Base-by-base conservation (phyloP, 208 protist genomes). In the Leishmania arabica region DNA sequence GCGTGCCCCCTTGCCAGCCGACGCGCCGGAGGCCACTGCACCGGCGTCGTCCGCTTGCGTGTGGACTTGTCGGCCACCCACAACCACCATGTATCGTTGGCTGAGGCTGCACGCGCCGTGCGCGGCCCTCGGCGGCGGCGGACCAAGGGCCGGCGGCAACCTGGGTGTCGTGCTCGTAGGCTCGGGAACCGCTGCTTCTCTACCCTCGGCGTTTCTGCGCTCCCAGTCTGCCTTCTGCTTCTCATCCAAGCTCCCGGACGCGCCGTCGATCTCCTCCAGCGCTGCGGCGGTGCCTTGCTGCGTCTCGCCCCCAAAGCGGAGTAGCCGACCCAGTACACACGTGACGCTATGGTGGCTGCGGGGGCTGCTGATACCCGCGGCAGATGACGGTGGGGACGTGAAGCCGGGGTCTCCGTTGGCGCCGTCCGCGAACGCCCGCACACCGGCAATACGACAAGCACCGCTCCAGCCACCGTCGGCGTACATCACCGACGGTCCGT, bases 251-350 rank as follows among this genome's bases (percentile, higher is more conserved):
- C 27, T 51, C 60, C 51, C 69, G 27, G 72, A 31, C 21, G 5
- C 79, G 75, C 40, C 81, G 13, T 74, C 72, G n/a, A 84, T 27
- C 34, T 85, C 75, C 54, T 89, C 87, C 31, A 92, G 45, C 64
- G 82, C 77, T 56, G 87, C 79, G 37, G 89, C 84, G 19, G 83
- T 91, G 34, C 88, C 90, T 6, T 77, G 65, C 40, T 78, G 72
- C 24, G 81, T 87, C 71, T 94, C 85, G 1, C 92, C 92, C 21
- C 92, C 92, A 77, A 96, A 96, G 19, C 92, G 83, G 77, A 89
- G 93, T n/a, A 86, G 78, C 11, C 65, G 66, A 17, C 84, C 88
- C 1, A 75, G 24, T 24, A 91, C 81, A 24, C 78, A 34, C 27
- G 84, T 92, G 65, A 78, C 83, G 47, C 81, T 91, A 83, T 91